A percentile compares a stretch with the other conserved stretches of the same genome.
Evolutionary conservation across 2,329 filamentous ascomycete species (phyloP).

Genomic region (Raffaelea ambrosiae): DNA sequence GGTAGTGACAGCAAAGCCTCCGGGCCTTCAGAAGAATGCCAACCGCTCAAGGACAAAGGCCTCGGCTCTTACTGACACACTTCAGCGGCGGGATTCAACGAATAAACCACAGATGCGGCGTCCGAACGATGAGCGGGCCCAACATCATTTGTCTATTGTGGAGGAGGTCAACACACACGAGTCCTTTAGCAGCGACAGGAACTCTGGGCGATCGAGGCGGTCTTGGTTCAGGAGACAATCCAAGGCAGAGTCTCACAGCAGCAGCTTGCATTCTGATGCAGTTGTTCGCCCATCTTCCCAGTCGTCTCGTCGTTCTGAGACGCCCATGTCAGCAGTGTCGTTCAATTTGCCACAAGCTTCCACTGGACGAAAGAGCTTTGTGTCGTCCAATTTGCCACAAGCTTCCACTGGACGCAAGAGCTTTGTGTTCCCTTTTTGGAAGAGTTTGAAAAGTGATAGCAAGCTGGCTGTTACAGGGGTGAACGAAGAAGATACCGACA

Average conservation of each 20-base stretch:
- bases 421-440: constrained; percentile 49
- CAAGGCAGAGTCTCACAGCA: constrained; percentile 14
- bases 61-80: not conserved
- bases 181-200: constrained; percentile 1
- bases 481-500: constrained; percentile 13
- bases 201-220: constrained; percentile 1
- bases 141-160: constrained; percentile 3
- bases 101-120: not conserved
- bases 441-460: constrained; percentile 30
- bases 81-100: not conserved
- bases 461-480: constrained; percentile 38
- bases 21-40: constrained; percentile 5
- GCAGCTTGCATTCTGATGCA: not conserved
- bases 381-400: not conserved
- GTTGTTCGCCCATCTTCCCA: not conserved
- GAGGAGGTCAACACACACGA: constrained; percentile 8
- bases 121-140: not conserved
- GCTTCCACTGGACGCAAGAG: constrained; percentile 34
- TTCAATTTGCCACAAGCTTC: constrained; percentile 3
- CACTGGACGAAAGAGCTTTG: constrained; percentile 30
- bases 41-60: not conserved
- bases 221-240: constrained; percentile 14
- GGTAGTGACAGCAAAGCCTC: not conserved
- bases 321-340: not conserved
- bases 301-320: constrained; percentile 1